A percentile compares a stretch with the other conserved stretches of the same genome.
These are phyloP conservation scores for Fraxinus ornus DNA, from an alignment of 305 asterid species.

Conservation along the genomic window DNA sequence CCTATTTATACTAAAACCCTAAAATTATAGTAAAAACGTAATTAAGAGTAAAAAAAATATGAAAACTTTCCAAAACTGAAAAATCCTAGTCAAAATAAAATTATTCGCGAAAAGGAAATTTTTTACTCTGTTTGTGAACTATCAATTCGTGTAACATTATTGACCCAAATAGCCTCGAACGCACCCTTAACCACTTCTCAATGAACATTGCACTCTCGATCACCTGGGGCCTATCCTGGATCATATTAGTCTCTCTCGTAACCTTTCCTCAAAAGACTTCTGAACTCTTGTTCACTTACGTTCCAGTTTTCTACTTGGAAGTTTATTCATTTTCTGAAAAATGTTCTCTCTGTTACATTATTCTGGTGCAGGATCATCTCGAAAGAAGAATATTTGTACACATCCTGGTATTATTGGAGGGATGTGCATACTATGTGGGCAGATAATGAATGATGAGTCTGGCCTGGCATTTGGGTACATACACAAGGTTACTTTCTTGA, in stretches of 20 bases:
- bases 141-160: no score
- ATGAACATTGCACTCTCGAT: no score
- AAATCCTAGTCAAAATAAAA: no score
- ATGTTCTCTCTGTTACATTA: background rate
- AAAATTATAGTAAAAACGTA: no score
- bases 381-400: conserved; percentile 39
- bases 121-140: no score
- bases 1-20: no score
- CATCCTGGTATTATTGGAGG: conserved; percentile 90
- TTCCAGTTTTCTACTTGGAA: background rate
- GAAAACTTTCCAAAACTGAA: no score
- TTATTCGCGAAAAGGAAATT: no score
- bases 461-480: conserved; percentile 70
- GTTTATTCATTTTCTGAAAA: background rate
- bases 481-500: conserved; percentile 40
- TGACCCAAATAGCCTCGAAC: no score
- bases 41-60: no score
- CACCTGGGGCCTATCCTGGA: no score
- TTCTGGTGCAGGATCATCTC: conserved; percentile 35
- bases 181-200: no score
- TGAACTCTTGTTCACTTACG: background rate
- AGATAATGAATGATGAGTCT: conserved; percentile 57
- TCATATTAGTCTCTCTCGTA: background rate
- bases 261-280: background rate
- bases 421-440: conserved; percentile 82